Conservation (phyloP, 768 basidiomycete genomes). For the Tulasnella sp. region DNA sequence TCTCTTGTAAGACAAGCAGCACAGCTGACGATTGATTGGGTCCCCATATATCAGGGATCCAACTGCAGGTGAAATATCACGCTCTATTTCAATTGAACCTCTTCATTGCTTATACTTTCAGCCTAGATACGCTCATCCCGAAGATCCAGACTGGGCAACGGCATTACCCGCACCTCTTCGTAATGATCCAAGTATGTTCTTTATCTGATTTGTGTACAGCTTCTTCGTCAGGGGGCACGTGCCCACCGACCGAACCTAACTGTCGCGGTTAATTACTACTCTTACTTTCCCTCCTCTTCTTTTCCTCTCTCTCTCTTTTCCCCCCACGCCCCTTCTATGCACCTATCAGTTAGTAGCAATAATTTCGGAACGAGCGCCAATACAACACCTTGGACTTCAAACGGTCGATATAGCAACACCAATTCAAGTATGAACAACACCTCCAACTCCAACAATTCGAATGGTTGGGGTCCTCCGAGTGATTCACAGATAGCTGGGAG, state of each 20-base stretch:
- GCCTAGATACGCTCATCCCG: not conserved
- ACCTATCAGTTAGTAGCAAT: not conserved
- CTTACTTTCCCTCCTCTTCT: not conserved
- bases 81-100: not conserved
- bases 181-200: not conserved
- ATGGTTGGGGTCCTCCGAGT: not conserved
- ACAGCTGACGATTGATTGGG: too few species aligned
- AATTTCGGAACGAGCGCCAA: not conserved
- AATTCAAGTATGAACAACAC: not conserved
- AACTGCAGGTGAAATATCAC: too few species aligned
- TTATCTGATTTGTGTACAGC: not conserved
- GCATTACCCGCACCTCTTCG: not conserved
- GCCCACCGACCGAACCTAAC: not conserved
- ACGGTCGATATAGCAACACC: not conserved
- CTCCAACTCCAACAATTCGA: not conserved
- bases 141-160: not conserved
- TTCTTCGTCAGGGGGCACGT: not conserved
- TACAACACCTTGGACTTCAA: not conserved
- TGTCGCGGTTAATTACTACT: not conserved
- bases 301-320: not conserved
- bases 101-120: not conserved
- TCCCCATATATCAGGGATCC: too few species aligned
- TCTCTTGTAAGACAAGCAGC: too few species aligned
- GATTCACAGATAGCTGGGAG: not conserved
- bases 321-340: not conserved